Percentiles rank a stretch among this genome's conserved stretches.
These are phyloP conservation scores for Alternaria sp. DNA, from an alignment of 2,329 filamentous ascomycete species.

Conservation along the genomic window DNA sequence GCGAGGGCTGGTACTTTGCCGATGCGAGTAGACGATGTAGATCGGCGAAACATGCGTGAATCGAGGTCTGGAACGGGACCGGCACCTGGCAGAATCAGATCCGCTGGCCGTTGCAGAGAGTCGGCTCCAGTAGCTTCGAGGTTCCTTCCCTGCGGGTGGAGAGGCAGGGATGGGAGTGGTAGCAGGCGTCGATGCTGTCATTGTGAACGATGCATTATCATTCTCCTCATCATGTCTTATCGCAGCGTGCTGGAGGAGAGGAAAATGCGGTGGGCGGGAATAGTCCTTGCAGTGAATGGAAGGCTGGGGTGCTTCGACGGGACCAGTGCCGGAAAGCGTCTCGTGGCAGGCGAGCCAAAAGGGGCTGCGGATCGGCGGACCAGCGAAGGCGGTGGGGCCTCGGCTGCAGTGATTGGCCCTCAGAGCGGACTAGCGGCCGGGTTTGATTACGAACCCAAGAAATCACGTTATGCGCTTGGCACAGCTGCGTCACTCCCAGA, in stretches of 20 bases:
- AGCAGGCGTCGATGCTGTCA: neutral
- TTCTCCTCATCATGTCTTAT: neutral
- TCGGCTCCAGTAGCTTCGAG: conserved; percentile 4
- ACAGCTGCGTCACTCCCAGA: conserved; percentile 39
- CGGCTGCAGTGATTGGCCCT: conserved; percentile 16
- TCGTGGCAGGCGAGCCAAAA: conserved; percentile 30
- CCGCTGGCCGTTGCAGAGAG: conserved; percentile 3
- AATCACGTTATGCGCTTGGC: conserved; percentile 41
- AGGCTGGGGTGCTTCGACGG: neutral
- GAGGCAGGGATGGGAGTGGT: neutral
- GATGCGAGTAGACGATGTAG: conserved; percentile 10
- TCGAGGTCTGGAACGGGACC: conserved; percentile 17
- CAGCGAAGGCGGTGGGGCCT: conserved; percentile 15
- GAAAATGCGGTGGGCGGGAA: conserved; percentile 1
- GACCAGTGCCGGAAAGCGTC: conserved; percentile 9
- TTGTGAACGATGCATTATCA: neutral
- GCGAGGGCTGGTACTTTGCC: conserved; percentile 6
- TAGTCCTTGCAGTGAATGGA: neutral
- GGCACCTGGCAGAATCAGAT: conserved; percentile 17
- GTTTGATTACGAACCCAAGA: conserved; percentile 25
- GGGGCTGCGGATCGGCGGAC: conserved; percentile 24
- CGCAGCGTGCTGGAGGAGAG: neutral
- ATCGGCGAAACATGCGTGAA: conserved; percentile 20
- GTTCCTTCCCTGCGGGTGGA: neutral
- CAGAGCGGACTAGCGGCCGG: neutral